A percentile compares a stretch with the other conserved stretches of the same genome.
Conservation (phyloP, 176 grass and related monocot genomes). For the Musa schizocarpa region DNA sequence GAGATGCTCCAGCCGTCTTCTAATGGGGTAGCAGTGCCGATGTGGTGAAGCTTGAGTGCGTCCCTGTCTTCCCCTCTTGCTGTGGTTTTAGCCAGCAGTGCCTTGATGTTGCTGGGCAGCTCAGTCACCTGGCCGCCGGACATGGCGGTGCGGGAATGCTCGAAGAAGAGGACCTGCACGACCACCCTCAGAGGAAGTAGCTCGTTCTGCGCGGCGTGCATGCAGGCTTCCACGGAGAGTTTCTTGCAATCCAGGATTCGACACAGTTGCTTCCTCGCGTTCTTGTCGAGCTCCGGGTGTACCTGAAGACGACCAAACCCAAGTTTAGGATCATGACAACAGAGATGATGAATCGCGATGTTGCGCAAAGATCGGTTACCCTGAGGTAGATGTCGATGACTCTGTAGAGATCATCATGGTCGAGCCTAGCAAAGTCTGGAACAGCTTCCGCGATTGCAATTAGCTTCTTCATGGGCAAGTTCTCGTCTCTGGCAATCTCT, state of each 20-base stretch:
- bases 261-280: conserved; percentile 55
- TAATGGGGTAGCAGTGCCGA: conserved; percentile 16
- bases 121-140: conserved; percentile 28
- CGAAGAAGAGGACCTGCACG: conserved; percentile 96
- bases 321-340: no score
- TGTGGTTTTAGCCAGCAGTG: conserved; percentile 51
- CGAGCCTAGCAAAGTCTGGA: conserved; percentile 53
- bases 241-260: conserved; percentile 80
- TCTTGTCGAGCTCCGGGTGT: conserved; percentile 77
- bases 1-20: conserved; percentile 65
- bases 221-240: conserved; percentile 72
- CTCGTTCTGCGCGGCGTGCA: conserved; percentile 93
- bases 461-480: conserved; percentile 67
- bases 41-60: background rate
- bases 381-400: conserved; percentile 82
- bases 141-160: conserved; percentile 67
- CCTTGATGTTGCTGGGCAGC: conserved; percentile 54
- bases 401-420: conserved; percentile 87
- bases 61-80: conserved; percentile 18
- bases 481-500: conserved; percentile 67
- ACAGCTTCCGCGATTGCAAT: conserved; percentile 76
- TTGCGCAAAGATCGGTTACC: conserved; percentile 24
- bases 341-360: no score
- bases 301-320: conserved; percentile 24
- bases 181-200: conserved; percentile 75